A percentile compares a stretch with the other conserved stretches of the same genome.
Conservation (phyloP, 2,329 filamentous ascomycete species). For the Fonsecaea monophora region DNA sequence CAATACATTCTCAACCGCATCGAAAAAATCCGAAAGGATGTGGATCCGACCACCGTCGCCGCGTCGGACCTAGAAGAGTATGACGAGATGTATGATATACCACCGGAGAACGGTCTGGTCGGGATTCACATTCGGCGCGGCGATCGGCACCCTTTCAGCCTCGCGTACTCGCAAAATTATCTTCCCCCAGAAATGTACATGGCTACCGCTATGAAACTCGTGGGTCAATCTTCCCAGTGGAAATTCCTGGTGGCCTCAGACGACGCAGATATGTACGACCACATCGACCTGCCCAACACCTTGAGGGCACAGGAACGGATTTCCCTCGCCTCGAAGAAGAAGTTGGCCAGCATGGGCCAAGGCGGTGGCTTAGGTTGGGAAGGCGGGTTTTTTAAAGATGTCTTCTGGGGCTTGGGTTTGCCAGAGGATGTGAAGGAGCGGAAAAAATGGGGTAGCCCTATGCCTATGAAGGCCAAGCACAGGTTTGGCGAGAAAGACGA, state of each 20-base stretch:
- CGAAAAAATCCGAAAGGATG: slow-evolving; percentile 56
- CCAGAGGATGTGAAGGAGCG: slow-evolving; percentile 47
- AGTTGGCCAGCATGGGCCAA: slow-evolving; percentile 45
- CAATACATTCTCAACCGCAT: slow-evolving; percentile 68
- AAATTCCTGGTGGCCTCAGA: slow-evolving; percentile 73
- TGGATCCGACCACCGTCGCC: slow-evolving; percentile 37
- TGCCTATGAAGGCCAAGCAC: slow-evolving; percentile 32
- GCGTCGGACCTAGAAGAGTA: slow-evolving; percentile 38
- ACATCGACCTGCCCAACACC: slow-evolving; percentile 46
- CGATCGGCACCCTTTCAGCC: slow-evolving; percentile 77
- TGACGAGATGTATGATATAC: slow-evolving; percentile 34
- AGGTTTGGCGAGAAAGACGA: slow-evolving; percentile 13
- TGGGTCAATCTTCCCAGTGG: slow-evolving; percentile 31
- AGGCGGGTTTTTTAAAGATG: slow-evolving; percentile 80
- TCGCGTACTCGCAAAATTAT: slow-evolving; percentile 77
- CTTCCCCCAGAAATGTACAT: slow-evolving; percentile 75
- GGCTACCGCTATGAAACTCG: slow-evolving; percentile 62
- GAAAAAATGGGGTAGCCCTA: slow-evolving; percentile 27
- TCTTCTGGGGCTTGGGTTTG: slow-evolving; percentile 81
- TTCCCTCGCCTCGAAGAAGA: slow-evolving; percentile 76
- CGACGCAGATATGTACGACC: slow-evolving; percentile 74
- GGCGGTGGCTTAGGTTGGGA: slow-evolving; percentile 73
- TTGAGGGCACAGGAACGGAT: slow-evolving; percentile 77
- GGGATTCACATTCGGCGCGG: slow-evolving; percentile 82
- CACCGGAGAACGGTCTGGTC: slow-evolving; percentile 62